Evolutionary conservation across 2,329 filamentous ascomycete genomes (phyloP).

Genomic region (Akanthomyces lecanii): DNA sequence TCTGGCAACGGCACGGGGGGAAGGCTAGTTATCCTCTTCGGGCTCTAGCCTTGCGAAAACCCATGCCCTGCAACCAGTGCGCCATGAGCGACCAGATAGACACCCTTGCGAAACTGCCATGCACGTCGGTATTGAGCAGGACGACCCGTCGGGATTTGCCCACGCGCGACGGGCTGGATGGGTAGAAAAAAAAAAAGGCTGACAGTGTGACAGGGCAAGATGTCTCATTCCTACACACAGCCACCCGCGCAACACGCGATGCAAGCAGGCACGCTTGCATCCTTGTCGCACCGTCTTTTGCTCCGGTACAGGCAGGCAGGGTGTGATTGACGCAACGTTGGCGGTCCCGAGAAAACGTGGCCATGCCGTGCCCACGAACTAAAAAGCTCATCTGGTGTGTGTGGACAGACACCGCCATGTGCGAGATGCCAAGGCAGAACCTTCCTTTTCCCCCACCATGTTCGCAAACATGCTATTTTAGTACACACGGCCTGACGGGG

Average conservation of each 20-base stretch:
- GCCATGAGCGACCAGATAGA: neutral
- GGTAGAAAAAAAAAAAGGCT: neutral
- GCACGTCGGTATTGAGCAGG: neutral
- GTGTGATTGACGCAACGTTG: neutral
- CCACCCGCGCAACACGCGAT: no score
- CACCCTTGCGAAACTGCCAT: neutral
- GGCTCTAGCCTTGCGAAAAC: no score
- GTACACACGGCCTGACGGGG: neutral
- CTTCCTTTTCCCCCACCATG: neutral
- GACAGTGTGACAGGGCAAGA: neutral
- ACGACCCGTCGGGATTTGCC: neutral
- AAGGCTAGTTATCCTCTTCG: no score
- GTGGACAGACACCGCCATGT: neutral
- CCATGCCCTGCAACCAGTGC: no score
- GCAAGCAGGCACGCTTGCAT: neutral
- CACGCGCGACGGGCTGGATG: neutral
- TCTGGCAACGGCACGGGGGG: neutral
- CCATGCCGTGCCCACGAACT: neutral
- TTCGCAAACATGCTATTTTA: neutral
- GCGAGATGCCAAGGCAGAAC: neutral
- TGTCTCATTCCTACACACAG: neutral
- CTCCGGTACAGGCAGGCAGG: neutral
- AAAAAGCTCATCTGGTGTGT: neutral
- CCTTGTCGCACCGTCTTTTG: neutral
- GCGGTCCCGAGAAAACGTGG: neutral